Evolutionary conservation across 179 eudicot species (phyloP).

Genomic region (Patellifolia procumbens): DNA sequence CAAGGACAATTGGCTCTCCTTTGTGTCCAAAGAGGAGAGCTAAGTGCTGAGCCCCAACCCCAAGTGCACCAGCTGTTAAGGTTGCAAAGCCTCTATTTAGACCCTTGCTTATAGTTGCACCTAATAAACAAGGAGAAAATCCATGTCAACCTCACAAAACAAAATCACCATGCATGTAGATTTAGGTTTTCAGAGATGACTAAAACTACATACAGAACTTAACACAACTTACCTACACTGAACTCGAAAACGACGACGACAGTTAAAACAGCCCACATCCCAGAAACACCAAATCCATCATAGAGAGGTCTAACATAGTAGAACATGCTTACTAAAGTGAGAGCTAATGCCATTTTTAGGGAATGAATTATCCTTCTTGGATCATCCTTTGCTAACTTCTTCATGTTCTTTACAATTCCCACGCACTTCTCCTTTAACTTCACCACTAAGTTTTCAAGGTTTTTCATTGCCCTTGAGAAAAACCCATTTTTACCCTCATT

Average conservation of each 20-base stretch:
- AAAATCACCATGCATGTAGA: neutral
- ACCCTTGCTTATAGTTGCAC: conserved; percentile 63
- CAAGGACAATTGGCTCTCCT: conserved; percentile 59
- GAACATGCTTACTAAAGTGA: conserved; percentile 40
- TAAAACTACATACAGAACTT: neutral
- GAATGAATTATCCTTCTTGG: conserved; percentile 40
- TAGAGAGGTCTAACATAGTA: conserved; percentile 42
- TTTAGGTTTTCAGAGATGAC: neutral
- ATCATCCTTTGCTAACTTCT: conserved; percentile 38
- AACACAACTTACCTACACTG: conserved; percentile 36
- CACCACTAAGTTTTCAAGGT: conserved; percentile 4
- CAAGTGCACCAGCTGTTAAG: conserved; percentile 56
- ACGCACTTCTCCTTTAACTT: conserved; percentile 16
- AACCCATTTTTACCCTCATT: conserved; percentile 1
- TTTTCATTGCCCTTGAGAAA: neutral
- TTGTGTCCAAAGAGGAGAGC: conserved; percentile 46
- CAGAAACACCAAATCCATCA: conserved; percentile 43
- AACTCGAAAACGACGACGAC: conserved; percentile 51
- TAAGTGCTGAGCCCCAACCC: conserved; percentile 54
- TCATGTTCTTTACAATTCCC: conserved; percentile 17
- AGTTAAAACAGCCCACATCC: conserved; percentile 50
- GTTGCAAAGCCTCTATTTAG: conserved; percentile 72
- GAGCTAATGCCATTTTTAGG: conserved; percentile 42
- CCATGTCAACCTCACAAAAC: too few species aligned
- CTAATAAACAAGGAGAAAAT: conserved; percentile 24